Base-by-base conservation (phyloP, 2,329 filamentous ascomycete genomes). In the Ceratocystis colombiana region DNA sequence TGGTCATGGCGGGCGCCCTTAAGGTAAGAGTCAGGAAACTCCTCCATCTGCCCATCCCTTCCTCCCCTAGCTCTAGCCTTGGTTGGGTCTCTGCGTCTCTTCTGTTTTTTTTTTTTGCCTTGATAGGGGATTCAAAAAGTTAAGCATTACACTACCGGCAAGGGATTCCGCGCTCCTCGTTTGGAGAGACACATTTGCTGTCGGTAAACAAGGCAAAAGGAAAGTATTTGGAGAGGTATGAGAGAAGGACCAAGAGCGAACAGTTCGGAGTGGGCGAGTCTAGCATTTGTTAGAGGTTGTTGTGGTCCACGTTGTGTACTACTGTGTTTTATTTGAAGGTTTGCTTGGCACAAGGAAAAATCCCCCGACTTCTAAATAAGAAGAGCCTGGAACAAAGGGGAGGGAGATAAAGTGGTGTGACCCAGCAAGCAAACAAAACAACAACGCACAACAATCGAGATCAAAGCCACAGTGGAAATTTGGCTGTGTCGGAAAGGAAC, bases 1-100 rank as follows among this genome's bases (percentile, higher is more conserved):
- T 55, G 22, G 50, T 25, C 50, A 55, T 55, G 22, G 50, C 50
- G 50, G 50, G 50, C 22, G 22, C 50, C 22, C 50, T 6, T 12
- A 55, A 25, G 50, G n/a, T 55, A 55, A 55, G 50, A 55, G 50
- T 55, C 50, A 55, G 50, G 50, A 55, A 55, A 55, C 50, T 55
- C 50, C 50, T 55, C 50, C 50, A 25, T 25, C 50, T 28, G 20
- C 28, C 50, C 25, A 15, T 6, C 50, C 50, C 25, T 25, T 25
- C n/a, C 25, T 25, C 20, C 50, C 50, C 20, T 25, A 25, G 12
- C 50, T 25, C 22, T 25, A 6, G 7, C 10, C 50, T 25, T 28
- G 20, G 5, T 17, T 28, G 28, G 28, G 12, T 28, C 20, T 12
- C 50, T 55, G 12, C 20, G 20, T 55, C n/a, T 15, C 22, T 55